Base-by-base conservation (phyloP, 108 stramenopile genomes). In the Hondaea fermentalgiana region DNA sequence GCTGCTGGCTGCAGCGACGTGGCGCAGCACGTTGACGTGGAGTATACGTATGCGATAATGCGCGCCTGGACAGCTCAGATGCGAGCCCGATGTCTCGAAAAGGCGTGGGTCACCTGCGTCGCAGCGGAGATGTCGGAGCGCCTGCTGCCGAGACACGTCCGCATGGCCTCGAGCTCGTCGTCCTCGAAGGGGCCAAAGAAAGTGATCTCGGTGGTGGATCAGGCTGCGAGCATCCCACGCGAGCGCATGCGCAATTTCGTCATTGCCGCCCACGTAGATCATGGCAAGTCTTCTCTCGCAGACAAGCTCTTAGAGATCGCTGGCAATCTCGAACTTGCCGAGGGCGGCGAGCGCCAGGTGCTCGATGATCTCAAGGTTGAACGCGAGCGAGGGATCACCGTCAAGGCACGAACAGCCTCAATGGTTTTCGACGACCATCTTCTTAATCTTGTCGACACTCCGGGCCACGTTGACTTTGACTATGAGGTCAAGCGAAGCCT, bases 361-460 rank as follows among this genome's bases (percentile, higher is more conserved):
- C 92, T 99, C 44, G 99, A 99, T 93, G 97, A 93, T 91, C 96
- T 99, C 95, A 97, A 99, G 89, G 90, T 99, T 42, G 99, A 99
- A 91, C 93, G 98, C 47, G 98, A 99, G 90, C 93, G 99, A 28
- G 99, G 99, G 6, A 99, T 99, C 89, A 99, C 99, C 10, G 98
- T 99, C 91, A 98, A 99, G 91, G 92, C 98, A 43, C 97, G 98
- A 89, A 98, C 99, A 19, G 99, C 99, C 43, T 94, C 98, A 58
- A 97, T 98, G 53, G 88, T 96, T 72, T 97, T 98, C 92, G 91
- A 91, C 83, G 95, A 95, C 71, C 93, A 98, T 43, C 88, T 99
- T 25, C 89, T 99, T 21, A 97, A 95, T 91, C 90, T 94, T 44
- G 95, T 96, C 88, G 95, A 95, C 88, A 97, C 96, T 44, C 95